A percentile compares a stretch with the other conserved stretches of the same genome.
phyloP scores from a whole-genome alignment of 768 basidiomycete species.

The Kwoniella sp. region DNA sequence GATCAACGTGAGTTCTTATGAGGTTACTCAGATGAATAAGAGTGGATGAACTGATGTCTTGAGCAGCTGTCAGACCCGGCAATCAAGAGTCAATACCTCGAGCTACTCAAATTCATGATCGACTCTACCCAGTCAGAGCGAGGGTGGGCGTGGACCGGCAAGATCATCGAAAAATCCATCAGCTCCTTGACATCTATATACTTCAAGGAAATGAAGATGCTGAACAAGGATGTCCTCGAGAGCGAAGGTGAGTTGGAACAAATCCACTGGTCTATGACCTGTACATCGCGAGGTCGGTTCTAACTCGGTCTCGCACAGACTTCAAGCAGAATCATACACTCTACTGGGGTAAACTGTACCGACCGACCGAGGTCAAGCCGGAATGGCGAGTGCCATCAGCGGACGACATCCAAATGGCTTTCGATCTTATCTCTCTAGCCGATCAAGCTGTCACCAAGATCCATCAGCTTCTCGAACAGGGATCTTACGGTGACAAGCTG shows the following conservation, averaged over 20 bases:
- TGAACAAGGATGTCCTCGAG: slow-evolving; percentile 75
- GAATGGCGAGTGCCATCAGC: slow-evolving; percentile 78
- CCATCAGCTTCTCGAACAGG: slow-evolving; percentile 65
- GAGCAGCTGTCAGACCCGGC: slow-evolving; percentile 32
- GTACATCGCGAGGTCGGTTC: background rate
- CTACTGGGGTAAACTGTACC: slow-evolving; percentile 79
- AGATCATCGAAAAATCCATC: slow-evolving; percentile 71
- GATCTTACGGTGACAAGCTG: slow-evolving; percentile 64
- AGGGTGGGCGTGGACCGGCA: slow-evolving; percentile 78
- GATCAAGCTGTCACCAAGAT: slow-evolving; percentile 61
- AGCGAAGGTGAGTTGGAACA: slow-evolving; percentile 63
- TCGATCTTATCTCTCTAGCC: slow-evolving; percentile 71
- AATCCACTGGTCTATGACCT: background rate
- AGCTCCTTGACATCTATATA: slow-evolving; percentile 78
- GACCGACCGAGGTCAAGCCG: slow-evolving; percentile 70
- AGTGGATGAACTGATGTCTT: no score
- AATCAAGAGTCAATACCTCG: slow-evolving; percentile 30
- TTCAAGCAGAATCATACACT: slow-evolving; percentile 71
- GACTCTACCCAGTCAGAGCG: slow-evolving; percentile 76
- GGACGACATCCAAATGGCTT: slow-evolving; percentile 73
- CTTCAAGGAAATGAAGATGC: slow-evolving; percentile 76
- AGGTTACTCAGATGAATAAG: no score
- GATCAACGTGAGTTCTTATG: slow-evolving; percentile 28
- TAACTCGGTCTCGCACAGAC: slow-evolving; percentile 58
- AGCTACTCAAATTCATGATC: slow-evolving; percentile 66